Evolutionary conservation across 176 grass and related monocot genomes (phyloP).

Genomic region (Zoysia japonica): DNA sequence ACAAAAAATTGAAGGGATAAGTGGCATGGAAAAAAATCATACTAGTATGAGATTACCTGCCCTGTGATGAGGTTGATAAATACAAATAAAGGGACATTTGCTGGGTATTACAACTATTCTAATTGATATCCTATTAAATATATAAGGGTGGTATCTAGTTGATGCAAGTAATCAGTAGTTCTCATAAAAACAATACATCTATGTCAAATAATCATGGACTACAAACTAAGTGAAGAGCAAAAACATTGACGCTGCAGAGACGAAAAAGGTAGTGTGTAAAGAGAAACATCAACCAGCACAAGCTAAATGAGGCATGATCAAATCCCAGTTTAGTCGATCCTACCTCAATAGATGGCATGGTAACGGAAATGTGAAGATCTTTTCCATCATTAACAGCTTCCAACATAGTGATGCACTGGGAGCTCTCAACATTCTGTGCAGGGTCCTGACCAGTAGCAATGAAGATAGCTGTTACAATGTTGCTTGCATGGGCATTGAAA

Average conservation of each 20-base stretch:
- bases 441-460: constrained; percentile 98
- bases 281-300: constrained; percentile 12
- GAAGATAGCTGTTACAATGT: constrained; percentile 85
- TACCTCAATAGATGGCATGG: constrained; percentile 99
- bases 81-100: not conserved
- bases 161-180: constrained; percentile 22
- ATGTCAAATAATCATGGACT: not conserved
- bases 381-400: constrained; percentile 84
- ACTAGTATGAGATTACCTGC: not conserved
- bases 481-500: constrained; percentile 97
- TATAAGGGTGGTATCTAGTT: not conserved
- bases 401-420: constrained; percentile 94
- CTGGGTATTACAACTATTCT: not conserved
- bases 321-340: not conserved
- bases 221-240: not conserved
- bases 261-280: not conserved
- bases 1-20: not conserved
- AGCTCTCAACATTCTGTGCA: constrained; percentile 96
- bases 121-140: not conserved
- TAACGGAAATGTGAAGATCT: constrained; percentile 93
- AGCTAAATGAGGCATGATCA: constrained; percentile 1
- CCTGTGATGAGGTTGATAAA: not conserved
- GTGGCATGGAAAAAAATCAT: not conserved
- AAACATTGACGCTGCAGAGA: not conserved
- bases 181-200: not conserved